Percentiles rank a stretch among this genome's conserved stretches.
Evolutionary conservation across 768 basidiomycete species (phyloP).

Genomic region (Agrocybe chaxingu): DNA sequence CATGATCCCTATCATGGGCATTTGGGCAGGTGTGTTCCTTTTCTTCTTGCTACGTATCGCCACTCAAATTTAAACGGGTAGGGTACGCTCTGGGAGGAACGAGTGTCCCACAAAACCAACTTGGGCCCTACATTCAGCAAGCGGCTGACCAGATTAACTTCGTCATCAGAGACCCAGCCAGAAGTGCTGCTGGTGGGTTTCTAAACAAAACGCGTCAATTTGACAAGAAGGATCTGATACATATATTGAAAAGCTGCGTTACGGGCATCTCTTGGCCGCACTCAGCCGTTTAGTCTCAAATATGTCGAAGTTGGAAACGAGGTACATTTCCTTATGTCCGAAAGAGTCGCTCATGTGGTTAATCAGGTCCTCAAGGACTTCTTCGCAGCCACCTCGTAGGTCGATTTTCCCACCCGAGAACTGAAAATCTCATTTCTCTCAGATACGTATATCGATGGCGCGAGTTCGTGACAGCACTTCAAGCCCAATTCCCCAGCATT

Average conservation of each 20-base stretch:
- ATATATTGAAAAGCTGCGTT: constrained; percentile 3
- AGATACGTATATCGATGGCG: constrained; percentile 55
- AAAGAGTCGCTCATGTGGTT: neutral
- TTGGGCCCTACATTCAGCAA: constrained; percentile 52
- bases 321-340: constrained; percentile 16
- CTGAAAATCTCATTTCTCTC: neutral
- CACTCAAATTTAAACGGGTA: constrained; percentile 10
- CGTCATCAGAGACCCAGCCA: constrained; percentile 6
- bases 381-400: constrained; percentile 25
- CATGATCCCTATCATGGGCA: constrained; percentile 62
- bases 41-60: neutral
- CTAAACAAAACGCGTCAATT: neutral
- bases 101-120: constrained; percentile 39
- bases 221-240: too few relatives aligned
- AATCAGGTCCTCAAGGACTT: constrained; percentile 17
- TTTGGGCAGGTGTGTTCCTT: constrained; percentile 45
- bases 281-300: constrained; percentile 46
- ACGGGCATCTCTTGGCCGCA: constrained; percentile 43
- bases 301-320: constrained; percentile 61
- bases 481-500: constrained; percentile 46
- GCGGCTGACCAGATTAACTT: constrained; percentile 45
- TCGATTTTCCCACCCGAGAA: neutral
- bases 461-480: constrained; percentile 41
- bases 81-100: constrained; percentile 50
- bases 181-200: constrained; percentile 3